Conservation (phyloP, 108 stramenopile genomes). For the Fragilaria crotonensis region DNA sequence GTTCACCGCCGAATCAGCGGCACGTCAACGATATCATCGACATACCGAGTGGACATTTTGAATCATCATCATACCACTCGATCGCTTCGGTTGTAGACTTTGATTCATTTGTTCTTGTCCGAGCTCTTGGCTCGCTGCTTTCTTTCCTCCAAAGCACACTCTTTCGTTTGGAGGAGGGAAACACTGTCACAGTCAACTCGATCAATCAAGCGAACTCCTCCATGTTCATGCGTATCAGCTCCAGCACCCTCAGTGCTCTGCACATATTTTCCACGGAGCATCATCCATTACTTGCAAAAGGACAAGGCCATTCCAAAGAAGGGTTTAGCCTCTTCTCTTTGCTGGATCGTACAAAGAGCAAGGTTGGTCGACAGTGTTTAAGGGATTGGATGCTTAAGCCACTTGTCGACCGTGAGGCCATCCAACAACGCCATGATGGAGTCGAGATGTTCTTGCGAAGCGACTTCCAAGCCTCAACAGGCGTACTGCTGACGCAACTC, state of each 20-base stretch:
- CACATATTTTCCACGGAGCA: conserved; percentile 80
- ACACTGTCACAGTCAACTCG: conserved; percentile 49
- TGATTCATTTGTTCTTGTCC: conserved; percentile 60
- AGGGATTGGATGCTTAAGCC: conserved; percentile 90
- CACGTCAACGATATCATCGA: neutral
- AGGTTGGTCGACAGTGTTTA: conserved; percentile 70
- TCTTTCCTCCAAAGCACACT: conserved; percentile 61
- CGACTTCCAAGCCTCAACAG: conserved; percentile 31
- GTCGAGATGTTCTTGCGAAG: conserved; percentile 79
- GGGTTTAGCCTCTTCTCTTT: conserved; percentile 88
- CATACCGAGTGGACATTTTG: neutral
- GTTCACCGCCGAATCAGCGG: conserved; percentile 6
- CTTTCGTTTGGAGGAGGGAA: conserved; percentile 63
- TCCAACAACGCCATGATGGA: conserved; percentile 64
- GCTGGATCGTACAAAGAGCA: conserved; percentile 78
- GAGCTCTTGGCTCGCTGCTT: conserved; percentile 70
- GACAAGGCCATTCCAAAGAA: conserved; percentile 69
- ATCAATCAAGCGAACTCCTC: conserved; percentile 49
- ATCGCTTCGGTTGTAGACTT: conserved; percentile 74
- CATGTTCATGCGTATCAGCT: conserved; percentile 45
- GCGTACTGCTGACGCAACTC: conserved; percentile 43
- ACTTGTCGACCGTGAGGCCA: conserved; percentile 39
- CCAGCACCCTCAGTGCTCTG: conserved; percentile 50
- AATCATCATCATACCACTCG: conserved; percentile 45
- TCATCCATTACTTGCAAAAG: conserved; percentile 47